Percentiles rank a stretch among this genome's conserved stretches.
These are phyloP conservation scores for Fusarium sp. DNA, from an alignment of 2,329 filamentous ascomycete species.

Conservation along the genomic window DNA sequence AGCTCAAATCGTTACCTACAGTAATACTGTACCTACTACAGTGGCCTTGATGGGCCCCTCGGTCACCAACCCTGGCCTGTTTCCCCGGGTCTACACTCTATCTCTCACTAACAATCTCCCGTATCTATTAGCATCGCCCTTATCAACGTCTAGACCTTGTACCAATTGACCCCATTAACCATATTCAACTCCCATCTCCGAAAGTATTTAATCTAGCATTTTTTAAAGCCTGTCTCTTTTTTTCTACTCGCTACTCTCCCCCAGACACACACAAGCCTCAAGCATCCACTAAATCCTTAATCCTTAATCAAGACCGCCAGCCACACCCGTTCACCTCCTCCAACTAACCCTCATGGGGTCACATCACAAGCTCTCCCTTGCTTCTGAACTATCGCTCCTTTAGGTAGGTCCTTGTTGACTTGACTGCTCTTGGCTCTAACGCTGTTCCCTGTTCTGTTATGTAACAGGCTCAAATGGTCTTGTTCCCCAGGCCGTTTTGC, in stretches of 20 bases:
- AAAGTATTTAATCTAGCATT: neutral
- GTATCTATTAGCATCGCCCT: neutral
- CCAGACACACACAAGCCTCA: neutral
- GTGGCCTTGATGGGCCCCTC: neutral
- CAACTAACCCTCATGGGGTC: neutral
- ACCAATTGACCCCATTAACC: slow-evolving; percentile 4
- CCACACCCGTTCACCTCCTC: neutral
- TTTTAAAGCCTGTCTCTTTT: neutral
- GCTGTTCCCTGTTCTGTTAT: slow-evolving; percentile 10
- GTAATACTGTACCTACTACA: too few species aligned
- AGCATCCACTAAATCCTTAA: neutral
- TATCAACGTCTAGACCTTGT: slow-evolving; percentile 11
- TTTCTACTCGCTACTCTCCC: neutral
- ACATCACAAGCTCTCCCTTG: neutral
- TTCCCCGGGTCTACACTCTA: neutral
- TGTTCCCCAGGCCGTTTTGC: slow-evolving; percentile 4
- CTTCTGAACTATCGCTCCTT: neutral
- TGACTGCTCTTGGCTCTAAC: neutral
- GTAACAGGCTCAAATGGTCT: slow-evolving; percentile 8
- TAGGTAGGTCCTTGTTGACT: neutral
- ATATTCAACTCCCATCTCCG: slow-evolving; percentile 17
- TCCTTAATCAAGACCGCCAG: neutral
- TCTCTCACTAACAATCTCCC: neutral
- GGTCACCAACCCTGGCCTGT: slow-evolving; percentile 5
- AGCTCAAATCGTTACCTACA: too few species aligned